These are phyloP conservation scores for Linum tenue DNA, from an alignment of 345 rosid genomes.

Conservation along the genomic window DNA sequence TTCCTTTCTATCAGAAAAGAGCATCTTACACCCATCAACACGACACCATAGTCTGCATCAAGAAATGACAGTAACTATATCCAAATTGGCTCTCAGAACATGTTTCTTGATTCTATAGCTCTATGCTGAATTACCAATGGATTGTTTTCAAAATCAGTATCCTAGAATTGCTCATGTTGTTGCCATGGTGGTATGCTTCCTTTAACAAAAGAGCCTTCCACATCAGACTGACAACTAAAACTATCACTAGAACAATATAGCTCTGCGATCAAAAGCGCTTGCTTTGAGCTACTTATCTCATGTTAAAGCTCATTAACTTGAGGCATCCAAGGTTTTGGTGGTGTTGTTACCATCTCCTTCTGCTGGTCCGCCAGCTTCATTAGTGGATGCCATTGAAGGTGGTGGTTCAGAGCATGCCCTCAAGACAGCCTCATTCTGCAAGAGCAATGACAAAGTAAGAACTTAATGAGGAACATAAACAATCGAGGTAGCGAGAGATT, in stretches of 20 bases:
- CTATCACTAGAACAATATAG: not conserved
- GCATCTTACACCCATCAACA: too few relatives aligned
- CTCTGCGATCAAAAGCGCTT: not conserved
- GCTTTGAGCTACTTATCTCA: not conserved
- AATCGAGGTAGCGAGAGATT: not conserved
- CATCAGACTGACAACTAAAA: not conserved
- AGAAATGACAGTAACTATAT: too few relatives aligned
- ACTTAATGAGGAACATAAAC: not conserved
- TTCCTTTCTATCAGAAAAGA: too few relatives aligned
- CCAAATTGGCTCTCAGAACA: not conserved
- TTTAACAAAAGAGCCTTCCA: not conserved
- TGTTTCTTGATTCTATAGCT: not conserved
- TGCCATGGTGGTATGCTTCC: not conserved
- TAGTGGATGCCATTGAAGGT: constrained; percentile 8
- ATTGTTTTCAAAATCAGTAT: too few relatives aligned
- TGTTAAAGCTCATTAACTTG: constrained; percentile 6
- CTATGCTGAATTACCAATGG: not conserved
- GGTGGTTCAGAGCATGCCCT: constrained; percentile 16
- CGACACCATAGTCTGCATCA: too few relatives aligned
- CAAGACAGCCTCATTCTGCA: constrained; percentile 22
- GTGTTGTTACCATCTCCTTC: constrained; percentile 1
- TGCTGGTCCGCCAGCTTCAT: constrained; percentile 5
- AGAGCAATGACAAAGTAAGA: not conserved
- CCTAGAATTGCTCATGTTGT: not conserved
- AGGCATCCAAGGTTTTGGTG: constrained; percentile 2